phyloP scores from a whole-genome alignment of 768 basidiomycete genomes.

The Thelephora ganbajun region DNA sequence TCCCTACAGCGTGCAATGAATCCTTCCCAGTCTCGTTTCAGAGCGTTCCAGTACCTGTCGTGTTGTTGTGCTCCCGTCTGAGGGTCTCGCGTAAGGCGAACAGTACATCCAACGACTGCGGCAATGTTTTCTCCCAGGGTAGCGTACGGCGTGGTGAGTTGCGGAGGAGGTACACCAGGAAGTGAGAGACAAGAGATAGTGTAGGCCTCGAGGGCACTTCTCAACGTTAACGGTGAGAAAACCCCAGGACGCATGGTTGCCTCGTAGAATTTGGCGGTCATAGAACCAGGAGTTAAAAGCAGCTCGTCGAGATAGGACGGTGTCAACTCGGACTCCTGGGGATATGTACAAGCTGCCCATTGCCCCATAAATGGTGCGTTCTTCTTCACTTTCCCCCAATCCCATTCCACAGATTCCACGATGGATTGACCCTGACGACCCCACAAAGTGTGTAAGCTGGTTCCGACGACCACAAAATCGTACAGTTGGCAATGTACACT shows the following conservation, averaged over 20 bases:
- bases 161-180: slow-evolving; percentile 40
- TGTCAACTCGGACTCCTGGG: slow-evolving; percentile 63
- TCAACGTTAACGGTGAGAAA: slow-evolving; percentile 74
- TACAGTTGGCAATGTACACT: slow-evolving; percentile 63
- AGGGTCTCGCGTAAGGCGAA: slow-evolving; percentile 55
- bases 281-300: slow-evolving; percentile 52
- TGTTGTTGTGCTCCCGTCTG: slow-evolving; percentile 71
- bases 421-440: slow-evolving; percentile 66
- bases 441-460: slow-evolving; percentile 58
- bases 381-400: slow-evolving; percentile 9
- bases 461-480: slow-evolving; percentile 50
- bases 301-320: slow-evolving; percentile 83
- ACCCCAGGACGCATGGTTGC: slow-evolving; percentile 79
- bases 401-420: slow-evolving; percentile 38
- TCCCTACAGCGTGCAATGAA: slow-evolving; percentile 85
- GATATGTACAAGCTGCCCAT: slow-evolving; percentile 48
- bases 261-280: slow-evolving; percentile 68
- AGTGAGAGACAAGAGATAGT: slow-evolving; percentile 54
- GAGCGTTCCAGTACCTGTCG: slow-evolving; percentile 66
- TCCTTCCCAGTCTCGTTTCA: slow-evolving; percentile 93
- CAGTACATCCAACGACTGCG: slow-evolving; percentile 76
- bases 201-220: slow-evolving; percentile 75
- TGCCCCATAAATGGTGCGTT: slow-evolving; percentile 16
- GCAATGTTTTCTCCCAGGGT: slow-evolving; percentile 65
- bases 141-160: slow-evolving; percentile 47